Evolutionary conservation across 2,329 filamentous ascomycete genomes (phyloP), one percentile per base, ranked within the genome.

Genomic region (Rachicladosporium sp.): DNA sequence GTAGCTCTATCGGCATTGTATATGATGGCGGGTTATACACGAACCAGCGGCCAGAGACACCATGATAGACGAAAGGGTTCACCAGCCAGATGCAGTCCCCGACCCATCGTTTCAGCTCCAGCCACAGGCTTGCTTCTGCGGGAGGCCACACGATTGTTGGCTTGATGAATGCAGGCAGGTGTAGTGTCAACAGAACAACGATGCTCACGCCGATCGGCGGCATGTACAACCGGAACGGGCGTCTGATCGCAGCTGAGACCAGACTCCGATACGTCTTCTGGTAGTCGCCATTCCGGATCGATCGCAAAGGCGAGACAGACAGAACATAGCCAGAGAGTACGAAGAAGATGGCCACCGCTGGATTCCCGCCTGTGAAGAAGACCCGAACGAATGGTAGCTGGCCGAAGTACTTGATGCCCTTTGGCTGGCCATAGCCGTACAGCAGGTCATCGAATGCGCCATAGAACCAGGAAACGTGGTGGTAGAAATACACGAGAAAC

Each of bases 1-100:
- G 62, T 56, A 77, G 70, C 53, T 80, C 76, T 10, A 74, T 60
- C 0, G 76, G 73, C 38, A 80, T 78, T 0, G 68, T 76, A 73
- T 74, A 78, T 35, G 38, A 34, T 4, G 39, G 42, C 9, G 31
- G 23, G 31, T 48, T 40, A 33, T 44, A 46, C 6, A 27, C 29
- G 36, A 37, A 45, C 29, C 39, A 15, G 23, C 31, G 29, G 9
- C n/a, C 21, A 10, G 29, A 27, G 29, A 36, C 11, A 42, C 19
- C 29, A 36, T 33, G 33, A 23, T 35, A n/a, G n/a, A n/a, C 21
- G 33, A 15, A 35, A 35, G 33, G 31, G 6, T 15, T 15, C 11
- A 35, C 11, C 10, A 15, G 21, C 10, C n/a, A 15, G 10, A n/a
- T 15, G 21, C 12, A 15, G n/a, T 63, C 62, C 27, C 71, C 69